These are phyloP conservation scores for Mycena alexandri DNA, from an alignment of 768 basidiomycete species.

Conservation along the genomic window DNA sequence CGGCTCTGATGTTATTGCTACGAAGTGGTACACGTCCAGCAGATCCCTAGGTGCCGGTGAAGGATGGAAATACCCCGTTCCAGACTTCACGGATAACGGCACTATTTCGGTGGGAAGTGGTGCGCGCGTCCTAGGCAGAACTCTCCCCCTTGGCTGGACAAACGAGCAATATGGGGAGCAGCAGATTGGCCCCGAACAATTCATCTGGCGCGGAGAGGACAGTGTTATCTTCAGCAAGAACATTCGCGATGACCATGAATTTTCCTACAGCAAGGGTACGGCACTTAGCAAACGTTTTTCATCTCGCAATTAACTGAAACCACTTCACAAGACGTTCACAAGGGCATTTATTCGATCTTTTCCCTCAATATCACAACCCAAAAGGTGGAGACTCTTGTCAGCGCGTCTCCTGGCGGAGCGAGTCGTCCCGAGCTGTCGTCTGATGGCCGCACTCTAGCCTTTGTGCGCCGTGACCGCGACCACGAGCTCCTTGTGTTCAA, in stretches of 20 bases:
- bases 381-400: slow-evolving; percentile 64
- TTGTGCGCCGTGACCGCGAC: slow-evolving; percentile 79
- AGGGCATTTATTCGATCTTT: slow-evolving; percentile 79
- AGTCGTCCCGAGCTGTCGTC: slow-evolving; percentile 78
- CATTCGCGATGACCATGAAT: slow-evolving; percentile 62
- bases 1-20: slow-evolving; percentile 73
- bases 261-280: slow-evolving; percentile 78
- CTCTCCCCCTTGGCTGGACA: slow-evolving; percentile 72
- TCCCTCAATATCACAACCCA: slow-evolving; percentile 72
- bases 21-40: slow-evolving; percentile 79
- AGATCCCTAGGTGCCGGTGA: slow-evolving; percentile 80
- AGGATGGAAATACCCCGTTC: slow-evolving; percentile 76
- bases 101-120: slow-evolving; percentile 60
- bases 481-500: slow-evolving; percentile 80
- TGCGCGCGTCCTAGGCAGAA: slow-evolving; percentile 65
- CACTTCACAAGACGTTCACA: slow-evolving; percentile 68
- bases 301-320: not conserved
- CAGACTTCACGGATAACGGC: slow-evolving; percentile 50
- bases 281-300: slow-evolving; percentile 45
- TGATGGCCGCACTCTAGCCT: slow-evolving; percentile 78
- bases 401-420: slow-evolving; percentile 76
- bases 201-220: slow-evolving; percentile 72
- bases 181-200: slow-evolving; percentile 82
- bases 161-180: slow-evolving; percentile 71
- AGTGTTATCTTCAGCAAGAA: slow-evolving; percentile 77